A percentile compares a stretch with the other conserved stretches of the same genome.
Evolutionary conservation across 306 rosid genomes (phyloP).

Genomic region (Lupinus albus): DNA sequence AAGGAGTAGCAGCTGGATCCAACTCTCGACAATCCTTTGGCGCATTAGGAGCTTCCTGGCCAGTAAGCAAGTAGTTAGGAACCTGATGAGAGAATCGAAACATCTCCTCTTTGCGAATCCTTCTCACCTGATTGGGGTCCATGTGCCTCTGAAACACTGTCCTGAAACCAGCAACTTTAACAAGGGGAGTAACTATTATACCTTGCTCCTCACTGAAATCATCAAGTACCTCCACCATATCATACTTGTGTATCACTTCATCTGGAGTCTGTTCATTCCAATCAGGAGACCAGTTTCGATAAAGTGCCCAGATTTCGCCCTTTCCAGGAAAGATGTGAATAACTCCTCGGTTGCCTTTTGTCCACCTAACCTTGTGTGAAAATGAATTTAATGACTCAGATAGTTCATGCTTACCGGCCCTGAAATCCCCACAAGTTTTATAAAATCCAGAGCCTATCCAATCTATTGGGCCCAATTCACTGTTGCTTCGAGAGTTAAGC

Average conservation of each 20-base stretch:
- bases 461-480: slow-evolving; percentile 84
- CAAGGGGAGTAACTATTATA: slow-evolving; percentile 64
- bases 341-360: slow-evolving; percentile 74
- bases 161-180: slow-evolving; percentile 76
- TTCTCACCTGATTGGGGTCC: slow-evolving; percentile 55
- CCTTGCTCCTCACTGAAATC: slow-evolving; percentile 69
- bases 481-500: slow-evolving; percentile 92
- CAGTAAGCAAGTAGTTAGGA: slow-evolving; percentile 84
- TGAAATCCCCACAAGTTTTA: slow-evolving; percentile 91
- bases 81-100: slow-evolving; percentile 91
- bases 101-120: slow-evolving; percentile 79
- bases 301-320: slow-evolving; percentile 94
- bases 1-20: slow-evolving; percentile 96
- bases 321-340: slow-evolving; percentile 75
- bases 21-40: slow-evolving; percentile 81
- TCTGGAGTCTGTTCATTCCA: slow-evolving; percentile 78
- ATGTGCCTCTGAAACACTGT: slow-evolving; percentile 69
- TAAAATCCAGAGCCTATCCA: slow-evolving; percentile 88
- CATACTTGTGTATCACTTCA: slow-evolving; percentile 80
- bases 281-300: slow-evolving; percentile 79
- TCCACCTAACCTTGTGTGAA: slow-evolving; percentile 85
- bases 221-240: slow-evolving; percentile 89
- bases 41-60: slow-evolving; percentile 79
- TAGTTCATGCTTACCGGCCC: slow-evolving; percentile 75
- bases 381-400: slow-evolving; percentile 72